A percentile compares a stretch with the other conserved stretches of the same genome.
These are phyloP conservation scores for Dactylella cylindrospora DNA, from an alignment of 2,329 filamentous ascomycete species.

Conservation along the genomic window DNA sequence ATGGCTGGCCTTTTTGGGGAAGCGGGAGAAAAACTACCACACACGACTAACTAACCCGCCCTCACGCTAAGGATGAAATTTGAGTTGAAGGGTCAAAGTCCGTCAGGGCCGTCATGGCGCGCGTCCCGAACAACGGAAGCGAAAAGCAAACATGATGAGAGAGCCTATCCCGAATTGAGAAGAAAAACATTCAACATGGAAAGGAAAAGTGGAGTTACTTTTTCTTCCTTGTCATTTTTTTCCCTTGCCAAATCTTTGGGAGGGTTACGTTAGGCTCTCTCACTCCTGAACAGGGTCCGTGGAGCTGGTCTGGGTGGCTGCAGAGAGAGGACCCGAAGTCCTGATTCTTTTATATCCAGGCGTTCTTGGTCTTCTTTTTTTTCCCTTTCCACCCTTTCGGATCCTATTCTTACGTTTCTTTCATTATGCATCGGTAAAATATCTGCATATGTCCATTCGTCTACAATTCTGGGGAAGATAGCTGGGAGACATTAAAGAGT, in stretches of 20 bases:
- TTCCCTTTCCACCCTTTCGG: conserved; percentile 11
- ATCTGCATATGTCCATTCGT: conserved; percentile 10
- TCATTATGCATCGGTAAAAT: conserved; percentile 21
- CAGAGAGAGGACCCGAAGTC: conserved; percentile 19
- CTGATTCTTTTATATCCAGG: conserved; percentile 32
- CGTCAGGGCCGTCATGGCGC: not conserved
- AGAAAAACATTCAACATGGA: too few species aligned
- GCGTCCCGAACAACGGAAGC: conserved; percentile 5
- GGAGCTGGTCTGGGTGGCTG: conserved; percentile 34
- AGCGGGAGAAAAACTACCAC: conserved; percentile 31
- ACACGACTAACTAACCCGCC: too few species aligned
- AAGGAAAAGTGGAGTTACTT: conserved; percentile 28
- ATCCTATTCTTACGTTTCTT: conserved; percentile 14
- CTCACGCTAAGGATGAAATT: conserved; percentile 6
- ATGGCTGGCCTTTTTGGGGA: conserved; percentile 38
- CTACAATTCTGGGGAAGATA: conserved; percentile 4
- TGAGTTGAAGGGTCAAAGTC: not conserved
- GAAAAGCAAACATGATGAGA: conserved; percentile 41
- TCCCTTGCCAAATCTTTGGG: conserved; percentile 25
- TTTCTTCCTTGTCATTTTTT: conserved; percentile 16
- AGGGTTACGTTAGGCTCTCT: conserved; percentile 1
- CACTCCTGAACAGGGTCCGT: conserved; percentile 27
- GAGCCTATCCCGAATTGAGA: too few species aligned
- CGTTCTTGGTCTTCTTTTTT: conserved; percentile 5
- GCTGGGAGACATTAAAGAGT: conserved; percentile 17